Conservation (phyloP, 352 stramenopile species). For the Phytophthora cryptogea region DNA sequence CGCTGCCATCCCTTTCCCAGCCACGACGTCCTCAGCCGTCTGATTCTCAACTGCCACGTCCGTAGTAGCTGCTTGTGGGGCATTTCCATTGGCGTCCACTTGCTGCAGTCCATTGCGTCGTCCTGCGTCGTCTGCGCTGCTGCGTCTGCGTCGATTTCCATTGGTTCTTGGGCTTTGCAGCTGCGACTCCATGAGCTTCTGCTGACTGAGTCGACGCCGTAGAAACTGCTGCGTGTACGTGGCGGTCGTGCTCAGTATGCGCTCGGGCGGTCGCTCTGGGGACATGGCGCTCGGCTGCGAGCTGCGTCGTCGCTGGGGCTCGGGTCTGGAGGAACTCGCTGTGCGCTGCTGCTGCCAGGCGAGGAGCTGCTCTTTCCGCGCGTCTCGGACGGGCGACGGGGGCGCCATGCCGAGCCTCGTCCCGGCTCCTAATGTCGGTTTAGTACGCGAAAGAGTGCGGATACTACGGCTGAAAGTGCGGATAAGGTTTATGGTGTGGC, state of each 20-base stretch:
- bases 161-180: slow-evolving; percentile 2
- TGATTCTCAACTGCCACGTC: slow-evolving; percentile 15
- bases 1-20: slow-evolving; percentile 20
- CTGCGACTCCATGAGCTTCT: background rate
- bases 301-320: slow-evolving; percentile 9
- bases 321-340: slow-evolving; percentile 11
- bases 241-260: slow-evolving; percentile 2
- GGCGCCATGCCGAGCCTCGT: slow-evolving; percentile 20
- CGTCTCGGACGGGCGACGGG: slow-evolving; percentile 12
- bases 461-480: background rate
- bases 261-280: slow-evolving; percentile 4
- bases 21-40: slow-evolving; percentile 2
- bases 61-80: background rate
- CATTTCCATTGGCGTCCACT: slow-evolving; percentile 2
- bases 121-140: slow-evolving; percentile 6
- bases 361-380: slow-evolving; percentile 36
- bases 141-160: background rate
- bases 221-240: slow-evolving; percentile 25
- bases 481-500: background rate
- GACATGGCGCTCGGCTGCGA: background rate
- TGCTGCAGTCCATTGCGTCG: slow-evolving; percentile 2
- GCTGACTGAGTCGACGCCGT: slow-evolving; percentile 7
- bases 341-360: slow-evolving; percentile 25
- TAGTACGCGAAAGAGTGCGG: background rate
- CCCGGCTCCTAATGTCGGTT: slow-evolving; percentile 12